Conservation (phyloP, 1,139 yeast species). For the Pneumocystis jirovecii region DNA sequence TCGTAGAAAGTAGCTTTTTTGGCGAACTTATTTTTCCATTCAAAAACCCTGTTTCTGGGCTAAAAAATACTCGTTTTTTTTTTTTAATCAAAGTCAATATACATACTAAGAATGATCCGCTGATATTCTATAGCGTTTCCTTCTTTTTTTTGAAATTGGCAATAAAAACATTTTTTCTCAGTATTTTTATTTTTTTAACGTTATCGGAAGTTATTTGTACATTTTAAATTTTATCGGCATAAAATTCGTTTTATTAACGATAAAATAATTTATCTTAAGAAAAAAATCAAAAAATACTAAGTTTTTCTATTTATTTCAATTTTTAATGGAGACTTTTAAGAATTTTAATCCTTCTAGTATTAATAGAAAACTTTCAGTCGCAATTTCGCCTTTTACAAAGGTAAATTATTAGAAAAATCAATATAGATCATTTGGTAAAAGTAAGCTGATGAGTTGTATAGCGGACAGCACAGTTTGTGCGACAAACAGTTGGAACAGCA, state of each 20-base stretch:
- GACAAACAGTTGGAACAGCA: neutral
- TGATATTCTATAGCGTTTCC: neutral
- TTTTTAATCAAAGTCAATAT: neutral
- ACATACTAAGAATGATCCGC: neutral
- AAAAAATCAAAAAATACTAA: neutral
- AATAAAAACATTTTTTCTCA: neutral
- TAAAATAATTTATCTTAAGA: too few species aligned
- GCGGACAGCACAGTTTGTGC: neutral
- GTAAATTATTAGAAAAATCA: neutral
- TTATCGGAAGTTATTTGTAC: too few species aligned
- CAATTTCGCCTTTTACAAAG: constrained; percentile 1
- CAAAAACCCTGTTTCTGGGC: neutral
- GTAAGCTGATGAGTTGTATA: neutral
- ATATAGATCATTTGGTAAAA: neutral
- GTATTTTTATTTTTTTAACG: neutral
- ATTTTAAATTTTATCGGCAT: too few species aligned
- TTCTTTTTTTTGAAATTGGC: neutral
- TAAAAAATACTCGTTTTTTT: neutral
- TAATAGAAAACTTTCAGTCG: neutral
- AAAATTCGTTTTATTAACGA: neutral
- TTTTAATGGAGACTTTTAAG: neutral
- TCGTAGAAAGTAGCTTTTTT: neutral
- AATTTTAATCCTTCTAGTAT: neutral
- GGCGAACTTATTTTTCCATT: neutral
- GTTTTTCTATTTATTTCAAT: neutral